Evolutionary conservation across 441 rosid genomes (phyloP).

Genomic region (Daphne laureola): DNA sequence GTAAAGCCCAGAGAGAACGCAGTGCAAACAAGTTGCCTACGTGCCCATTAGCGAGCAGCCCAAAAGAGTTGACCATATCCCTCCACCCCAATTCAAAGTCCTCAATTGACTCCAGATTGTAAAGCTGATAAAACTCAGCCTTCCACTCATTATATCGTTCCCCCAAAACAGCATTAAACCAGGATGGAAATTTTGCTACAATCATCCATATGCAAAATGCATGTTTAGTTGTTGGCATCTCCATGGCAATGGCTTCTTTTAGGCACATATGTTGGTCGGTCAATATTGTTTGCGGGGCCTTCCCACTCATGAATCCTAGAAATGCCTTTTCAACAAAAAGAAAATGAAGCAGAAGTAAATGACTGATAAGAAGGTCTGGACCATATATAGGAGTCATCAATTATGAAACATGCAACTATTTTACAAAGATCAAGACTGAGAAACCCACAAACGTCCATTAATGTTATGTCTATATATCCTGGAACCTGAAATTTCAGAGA

Average conservation of each 20-base stretch:
- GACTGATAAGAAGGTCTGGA: neutral
- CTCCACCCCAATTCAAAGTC: constrained; percentile 93
- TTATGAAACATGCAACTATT: neutral
- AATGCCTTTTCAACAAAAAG: constrained; percentile 44
- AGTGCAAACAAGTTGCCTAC: constrained; percentile 55
- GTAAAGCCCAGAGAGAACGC: constrained; percentile 78
- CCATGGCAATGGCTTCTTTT: constrained; percentile 85
- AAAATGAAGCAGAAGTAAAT: constrained; percentile 16
- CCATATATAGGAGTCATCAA: neutral
- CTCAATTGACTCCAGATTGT: constrained; percentile 73
- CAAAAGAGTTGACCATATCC: constrained; percentile 79
- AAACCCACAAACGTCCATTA: neutral
- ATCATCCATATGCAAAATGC: constrained; percentile 98
- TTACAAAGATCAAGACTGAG: neutral
- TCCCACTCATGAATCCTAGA: constrained; percentile 83
- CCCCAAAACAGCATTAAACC: constrained; percentile 90
- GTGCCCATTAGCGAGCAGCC: constrained; percentile 83
- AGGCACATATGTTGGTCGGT: constrained; percentile 92
- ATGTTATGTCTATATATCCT: neutral
- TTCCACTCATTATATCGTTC: constrained; percentile 95
- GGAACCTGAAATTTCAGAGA: too few species aligned
- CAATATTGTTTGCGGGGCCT: constrained; percentile 82
- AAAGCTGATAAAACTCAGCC: constrained; percentile 77
- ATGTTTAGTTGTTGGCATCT: constrained; percentile 81
- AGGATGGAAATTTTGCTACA: constrained; percentile 90